Evolutionary conservation across 1,284 basidiomycete genomes (phyloP).

Genomic region (Leccinum olivaceoglutinosum): DNA sequence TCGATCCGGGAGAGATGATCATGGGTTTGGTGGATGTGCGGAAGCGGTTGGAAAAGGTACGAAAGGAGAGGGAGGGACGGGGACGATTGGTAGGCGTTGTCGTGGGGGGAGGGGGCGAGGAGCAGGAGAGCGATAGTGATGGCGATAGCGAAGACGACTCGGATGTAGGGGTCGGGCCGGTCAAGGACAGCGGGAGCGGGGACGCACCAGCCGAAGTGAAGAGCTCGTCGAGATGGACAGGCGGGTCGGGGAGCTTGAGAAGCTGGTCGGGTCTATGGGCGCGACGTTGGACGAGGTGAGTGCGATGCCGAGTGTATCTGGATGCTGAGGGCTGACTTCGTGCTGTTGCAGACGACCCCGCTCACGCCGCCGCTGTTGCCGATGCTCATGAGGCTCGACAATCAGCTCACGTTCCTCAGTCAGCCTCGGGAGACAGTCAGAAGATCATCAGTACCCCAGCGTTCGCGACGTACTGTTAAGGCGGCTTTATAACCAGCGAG

Average conservation of each 20-base stretch:
- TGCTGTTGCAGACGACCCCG: constrained; percentile 34
- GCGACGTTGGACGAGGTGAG: constrained; percentile 69
- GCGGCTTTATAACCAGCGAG: constrained; percentile 45
- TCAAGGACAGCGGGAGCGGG: constrained; percentile 7
- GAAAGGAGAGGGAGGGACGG: constrained; percentile 59
- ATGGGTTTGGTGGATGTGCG: constrained; percentile 70
- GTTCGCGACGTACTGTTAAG: constrained; percentile 34
- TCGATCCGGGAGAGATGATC: constrained; percentile 72
- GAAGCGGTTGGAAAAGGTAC: constrained; percentile 60
- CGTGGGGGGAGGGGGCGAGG: constrained; percentile 35
- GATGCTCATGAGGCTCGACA: constrained; percentile 77
- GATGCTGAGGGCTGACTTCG: constrained; percentile 1
- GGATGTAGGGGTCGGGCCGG: constrained; percentile 14
- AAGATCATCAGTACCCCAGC: accelerated
- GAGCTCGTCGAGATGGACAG: constrained; percentile 68
- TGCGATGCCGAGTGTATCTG: neutral
- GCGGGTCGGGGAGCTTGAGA: constrained; percentile 77
- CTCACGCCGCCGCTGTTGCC: constrained; percentile 79
- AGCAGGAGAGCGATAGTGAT: neutral
- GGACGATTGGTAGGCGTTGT: constrained; percentile 61
- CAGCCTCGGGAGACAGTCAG: constrained; percentile 62
- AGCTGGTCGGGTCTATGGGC: constrained; percentile 69
- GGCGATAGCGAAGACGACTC: constrained; percentile 8
- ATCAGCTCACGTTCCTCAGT: constrained; percentile 82
- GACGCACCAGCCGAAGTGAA: constrained; percentile 36